Base-by-base conservation (phyloP, 2,329 filamentous ascomycete species). In the Thelonectria blattea region DNA sequence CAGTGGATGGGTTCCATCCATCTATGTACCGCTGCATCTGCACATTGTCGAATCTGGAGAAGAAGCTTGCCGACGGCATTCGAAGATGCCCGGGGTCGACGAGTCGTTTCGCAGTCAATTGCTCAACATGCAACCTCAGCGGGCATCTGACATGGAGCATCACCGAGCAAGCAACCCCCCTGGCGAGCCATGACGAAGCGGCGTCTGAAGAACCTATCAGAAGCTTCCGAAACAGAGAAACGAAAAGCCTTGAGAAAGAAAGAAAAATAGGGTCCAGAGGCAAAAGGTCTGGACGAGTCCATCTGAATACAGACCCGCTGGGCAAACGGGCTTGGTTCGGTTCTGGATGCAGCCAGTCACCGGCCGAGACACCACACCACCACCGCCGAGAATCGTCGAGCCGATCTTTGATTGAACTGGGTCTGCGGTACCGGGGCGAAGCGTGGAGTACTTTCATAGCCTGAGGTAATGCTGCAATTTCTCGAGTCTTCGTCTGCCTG, bases 331-430 rank as follows among this genome's bases (percentile, higher is more conserved):
- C 58, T 41, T 56, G 59, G 56, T 47, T 58, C 20, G 8, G 11
- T 39, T 39, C 32, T 17, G 42, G 37, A 14, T 17, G 15, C 27
- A 58, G 45, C 66, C 63, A 67, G 42, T 68, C 43, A 61, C 37
- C 34, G 39, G 39, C 55, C 37, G n/a, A 41, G 24, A 51, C 61
- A 62, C 53, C 53, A 61, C 68, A 66, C 66, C 68, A 68, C 56
- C 42, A 18, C 39, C 41, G 11, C 39, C n/a, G 18, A n/a, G 22
- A 60, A 56, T 49, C 24, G 48, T 18, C 24, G 18, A 48, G 42
- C 42, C 17, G 47, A 60, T 60, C 57, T 42, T 24, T 24, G 22
- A 7, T 30, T 30, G 27, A 30, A 32, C 34, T 55, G 30, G 30
- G 30, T 12, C 18, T 22, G 20, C 27, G 14, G n/a, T 46, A 18